These are phyloP conservation scores for Vitis hybrid DNA, from an alignment of 177 flowering plant genomes.

Conservation along the genomic window DNA sequence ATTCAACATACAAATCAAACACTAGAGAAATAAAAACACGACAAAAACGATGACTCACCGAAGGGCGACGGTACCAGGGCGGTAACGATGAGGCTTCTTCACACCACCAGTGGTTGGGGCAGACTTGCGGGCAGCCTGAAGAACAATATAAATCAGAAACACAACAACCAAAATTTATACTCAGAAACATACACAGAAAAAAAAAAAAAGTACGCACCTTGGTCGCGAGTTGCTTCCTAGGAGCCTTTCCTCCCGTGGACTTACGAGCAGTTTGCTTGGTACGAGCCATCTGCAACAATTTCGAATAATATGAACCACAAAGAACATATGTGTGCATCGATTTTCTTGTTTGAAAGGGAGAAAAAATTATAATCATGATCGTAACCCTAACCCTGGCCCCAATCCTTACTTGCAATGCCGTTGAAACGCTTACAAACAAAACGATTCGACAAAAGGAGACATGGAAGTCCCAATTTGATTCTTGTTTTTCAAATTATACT, in stretches of 20 bases:
- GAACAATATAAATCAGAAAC: background rate
- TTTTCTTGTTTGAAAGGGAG: too few species aligned
- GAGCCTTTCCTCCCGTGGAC: conserved; percentile 84
- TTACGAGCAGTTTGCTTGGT: conserved; percentile 77
- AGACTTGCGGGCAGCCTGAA: conserved; percentile 74
- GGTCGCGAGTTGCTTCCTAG: conserved; percentile 76
- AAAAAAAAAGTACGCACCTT: conserved; percentile 35
- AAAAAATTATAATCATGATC: too few species aligned
- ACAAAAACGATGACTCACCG: conserved; percentile 33
- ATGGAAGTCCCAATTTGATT: too few species aligned
- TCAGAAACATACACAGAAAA: background rate
- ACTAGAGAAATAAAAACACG: background rate
- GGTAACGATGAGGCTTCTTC: conserved; percentile 86
- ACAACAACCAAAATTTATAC: too few species aligned
- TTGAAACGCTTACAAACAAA: background rate
- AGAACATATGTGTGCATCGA: background rate
- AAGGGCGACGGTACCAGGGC: conserved; percentile 81
- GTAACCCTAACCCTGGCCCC: too few species aligned
- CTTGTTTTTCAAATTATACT: too few species aligned
- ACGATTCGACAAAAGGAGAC: too few species aligned
- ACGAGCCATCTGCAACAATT: conserved; percentile 59
- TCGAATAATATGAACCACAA: background rate
- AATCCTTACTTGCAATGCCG: too few species aligned
- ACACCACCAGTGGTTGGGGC: conserved; percentile 90
- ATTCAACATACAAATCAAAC: background rate